Conservation (phyloP, 306 rosid species). For the Mucuna pruriens region DNA sequence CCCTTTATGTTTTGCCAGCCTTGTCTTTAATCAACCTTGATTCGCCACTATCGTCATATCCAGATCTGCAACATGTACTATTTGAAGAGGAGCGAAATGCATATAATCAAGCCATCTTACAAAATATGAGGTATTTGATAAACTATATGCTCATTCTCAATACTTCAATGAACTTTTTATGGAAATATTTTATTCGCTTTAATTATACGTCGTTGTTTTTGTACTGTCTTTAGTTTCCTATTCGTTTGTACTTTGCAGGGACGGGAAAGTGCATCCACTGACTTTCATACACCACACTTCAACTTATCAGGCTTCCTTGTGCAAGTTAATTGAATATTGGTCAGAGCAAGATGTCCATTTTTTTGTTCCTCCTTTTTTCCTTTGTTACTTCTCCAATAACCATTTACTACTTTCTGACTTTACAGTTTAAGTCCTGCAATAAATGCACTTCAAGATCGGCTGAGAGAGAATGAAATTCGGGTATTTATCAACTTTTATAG, state of each 20-base stretch:
- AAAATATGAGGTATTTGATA: constrained; percentile 77
- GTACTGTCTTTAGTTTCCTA: constrained; percentile 33
- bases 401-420: constrained; percentile 31
- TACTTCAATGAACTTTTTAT: not conserved
- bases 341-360: constrained; percentile 49
- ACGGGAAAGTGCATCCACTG: constrained; percentile 91
- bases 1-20: constrained; percentile 82
- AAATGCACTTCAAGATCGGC: constrained; percentile 81
- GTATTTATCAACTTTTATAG: constrained; percentile 54
- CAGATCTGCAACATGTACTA: constrained; percentile 85
- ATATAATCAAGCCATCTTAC: constrained; percentile 82
- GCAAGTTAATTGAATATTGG: constrained; percentile 99
- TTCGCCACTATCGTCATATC: constrained; percentile 75
- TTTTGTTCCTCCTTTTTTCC: constrained; percentile 10
- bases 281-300: constrained; percentile 92
- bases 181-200: constrained; percentile 23
- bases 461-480: constrained; percentile 90
- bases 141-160: constrained; percentile 24
- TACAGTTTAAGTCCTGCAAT: constrained; percentile 98
- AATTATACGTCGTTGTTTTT: constrained; percentile 21
- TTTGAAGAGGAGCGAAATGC: constrained; percentile 94
- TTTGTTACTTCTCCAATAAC: not conserved
- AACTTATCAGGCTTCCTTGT: constrained; percentile 96
- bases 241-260: constrained; percentile 63
- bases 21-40: constrained; percentile 68